phyloP scores from a whole-genome alignment of 108 stramenopile genomes.

The Nitzschia sp. region DNA sequence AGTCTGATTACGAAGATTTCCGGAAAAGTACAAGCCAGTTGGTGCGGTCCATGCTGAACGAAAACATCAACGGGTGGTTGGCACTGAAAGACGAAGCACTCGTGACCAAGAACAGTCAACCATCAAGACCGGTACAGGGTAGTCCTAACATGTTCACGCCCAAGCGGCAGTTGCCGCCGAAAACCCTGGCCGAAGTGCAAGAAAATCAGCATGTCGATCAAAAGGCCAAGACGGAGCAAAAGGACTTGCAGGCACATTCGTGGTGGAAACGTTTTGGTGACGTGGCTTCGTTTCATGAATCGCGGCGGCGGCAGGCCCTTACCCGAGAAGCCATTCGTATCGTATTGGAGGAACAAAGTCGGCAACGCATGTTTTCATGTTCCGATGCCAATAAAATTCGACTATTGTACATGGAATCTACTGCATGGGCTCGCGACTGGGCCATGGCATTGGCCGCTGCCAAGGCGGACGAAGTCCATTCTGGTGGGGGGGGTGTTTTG shows the following conservation, averaged over 20 bases:
- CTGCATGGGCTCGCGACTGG: conserved; percentile 66
- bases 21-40: conserved; percentile 71
- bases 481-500: conserved; percentile 65
- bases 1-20: conserved; percentile 77
- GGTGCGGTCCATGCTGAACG: conserved; percentile 75
- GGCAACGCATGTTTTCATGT: conserved; percentile 44
- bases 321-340: conserved; percentile 55
- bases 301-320: conserved; percentile 60
- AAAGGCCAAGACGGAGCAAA: conserved; percentile 16
- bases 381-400: conserved; percentile 58
- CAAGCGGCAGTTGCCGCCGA: neutral
- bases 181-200: neutral
- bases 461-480: conserved; percentile 69
- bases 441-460: conserved; percentile 67
- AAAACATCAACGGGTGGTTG: conserved; percentile 77
- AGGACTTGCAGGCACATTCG: neutral
- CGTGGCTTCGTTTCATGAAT: conserved; percentile 49
- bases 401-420: conserved; percentile 59
- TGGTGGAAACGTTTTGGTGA: conserved; percentile 80
- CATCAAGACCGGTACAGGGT: neutral
- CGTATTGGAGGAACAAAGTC: conserved; percentile 65
- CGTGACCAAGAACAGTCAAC: neutral
- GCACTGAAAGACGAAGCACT: conserved; percentile 23
- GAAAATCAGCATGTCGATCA: neutral
- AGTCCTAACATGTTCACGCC: neutral